Evolutionary conservation across 805 yeast species (phyloP).

Genomic region (Candida manassasensis): DNA sequence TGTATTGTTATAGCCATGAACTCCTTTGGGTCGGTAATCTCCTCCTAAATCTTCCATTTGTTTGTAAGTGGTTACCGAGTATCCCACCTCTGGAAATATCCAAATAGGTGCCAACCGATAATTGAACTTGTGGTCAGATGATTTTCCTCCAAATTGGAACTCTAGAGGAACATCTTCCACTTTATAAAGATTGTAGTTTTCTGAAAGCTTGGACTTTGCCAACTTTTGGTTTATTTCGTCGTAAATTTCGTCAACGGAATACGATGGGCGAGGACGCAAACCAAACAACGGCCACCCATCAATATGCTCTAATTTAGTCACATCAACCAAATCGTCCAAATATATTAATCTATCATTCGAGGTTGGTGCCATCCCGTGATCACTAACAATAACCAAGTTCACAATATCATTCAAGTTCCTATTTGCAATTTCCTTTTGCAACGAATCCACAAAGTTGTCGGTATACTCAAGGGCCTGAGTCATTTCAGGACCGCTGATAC

Average conservation of each 20-base stretch:
- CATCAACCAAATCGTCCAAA: conserved; percentile 66
- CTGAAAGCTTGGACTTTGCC: conserved; percentile 14
- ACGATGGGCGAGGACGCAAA: conserved; percentile 49
- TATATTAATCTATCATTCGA: conserved; percentile 62
- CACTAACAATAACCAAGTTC: conserved; percentile 76
- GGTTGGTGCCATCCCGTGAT: conserved; percentile 93
- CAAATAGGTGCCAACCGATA: conserved; percentile 79
- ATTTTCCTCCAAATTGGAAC: conserved; percentile 50
- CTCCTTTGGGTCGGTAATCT: conserved; percentile 63
- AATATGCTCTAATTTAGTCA: conserved; percentile 49
- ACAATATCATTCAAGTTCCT: conserved; percentile 63
- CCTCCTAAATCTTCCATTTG: conserved; percentile 46
- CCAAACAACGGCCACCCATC: conserved; percentile 91
- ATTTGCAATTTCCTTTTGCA: conserved; percentile 43
- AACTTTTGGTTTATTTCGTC: conserved; percentile 35
- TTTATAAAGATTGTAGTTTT: conserved; percentile 43
- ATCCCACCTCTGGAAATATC: conserved; percentile 81
- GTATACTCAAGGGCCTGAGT: conserved; percentile 54
- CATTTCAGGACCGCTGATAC: conserved; percentile 59
- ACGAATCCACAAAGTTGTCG: conserved; percentile 54
- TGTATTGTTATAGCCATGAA: conserved; percentile 79
- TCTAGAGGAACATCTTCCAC: conserved; percentile 51
- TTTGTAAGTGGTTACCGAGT: conserved; percentile 59
- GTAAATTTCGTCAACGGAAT: conserved; percentile 41
- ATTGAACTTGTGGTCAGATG: conserved; percentile 35